Percentiles rank a stretch among this genome's conserved stretches.
These are phyloP conservation scores for Paramecium pentaurelia DNA, from an alignment of 73 alveolate genomes.

Conservation along the genomic window DNA sequence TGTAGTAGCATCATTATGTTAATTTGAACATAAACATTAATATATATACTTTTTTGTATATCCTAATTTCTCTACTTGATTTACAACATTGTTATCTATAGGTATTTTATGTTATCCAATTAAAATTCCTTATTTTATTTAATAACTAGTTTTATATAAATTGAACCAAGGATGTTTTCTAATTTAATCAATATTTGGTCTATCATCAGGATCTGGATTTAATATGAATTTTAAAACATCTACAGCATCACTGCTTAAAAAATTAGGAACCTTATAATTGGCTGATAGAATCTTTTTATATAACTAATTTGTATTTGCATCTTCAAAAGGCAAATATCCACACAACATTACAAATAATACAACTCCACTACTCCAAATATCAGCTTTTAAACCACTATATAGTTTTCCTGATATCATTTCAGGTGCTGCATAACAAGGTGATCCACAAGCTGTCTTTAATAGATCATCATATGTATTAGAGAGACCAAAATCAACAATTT, in stretches of 20 bases:
- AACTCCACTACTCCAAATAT: constrained; percentile 93
- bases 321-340: constrained; percentile 95
- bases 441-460: constrained; percentile 86
- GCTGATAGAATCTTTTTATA: constrained; percentile 85
- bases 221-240: constrained; percentile 66
- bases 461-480: constrained; percentile 65
- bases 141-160: background rate
- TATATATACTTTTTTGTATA: constrained; percentile 66
- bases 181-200: constrained; percentile 80
- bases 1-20: constrained; percentile 72
- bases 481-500: constrained; percentile 90
- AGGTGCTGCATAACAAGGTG: constrained; percentile 93
- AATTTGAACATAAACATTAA: constrained; percentile 71
- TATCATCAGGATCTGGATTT: constrained; percentile 84
- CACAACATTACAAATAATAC: constrained; percentile 92
- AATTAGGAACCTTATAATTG: constrained; percentile 77
- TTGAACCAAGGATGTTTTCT: constrained; percentile 88
- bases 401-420: constrained; percentile 86
- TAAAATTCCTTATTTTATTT: constrained; percentile 33
- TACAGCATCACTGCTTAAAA: constrained; percentile 55
- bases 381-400: constrained; percentile 73
- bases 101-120: constrained; percentile 57
- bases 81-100: constrained; percentile 49
- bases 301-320: constrained; percentile 76
- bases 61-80: constrained; percentile 66